Conservation (phyloP, 2,329 filamentous ascomycete species). For the Phaeosphaeria sp. region DNA sequence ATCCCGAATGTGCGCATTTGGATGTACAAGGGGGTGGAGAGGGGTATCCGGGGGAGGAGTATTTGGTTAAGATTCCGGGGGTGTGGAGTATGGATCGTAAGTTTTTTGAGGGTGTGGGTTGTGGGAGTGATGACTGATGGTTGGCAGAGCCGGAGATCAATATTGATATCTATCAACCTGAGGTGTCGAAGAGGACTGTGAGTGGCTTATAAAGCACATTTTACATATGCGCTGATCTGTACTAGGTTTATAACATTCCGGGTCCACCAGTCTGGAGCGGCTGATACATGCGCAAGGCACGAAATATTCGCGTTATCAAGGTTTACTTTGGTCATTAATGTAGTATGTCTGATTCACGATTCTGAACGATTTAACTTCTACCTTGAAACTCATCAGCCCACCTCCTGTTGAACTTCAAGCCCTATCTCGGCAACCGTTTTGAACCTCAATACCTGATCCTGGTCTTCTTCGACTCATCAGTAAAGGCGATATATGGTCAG, state of each 20-base stretch:
- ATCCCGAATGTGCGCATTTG: slow-evolving; percentile 40
- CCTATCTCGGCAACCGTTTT: too few species aligned
- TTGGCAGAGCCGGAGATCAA: slow-evolving; percentile 37
- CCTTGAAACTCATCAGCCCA: too few species aligned
- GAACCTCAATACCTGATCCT: too few species aligned
- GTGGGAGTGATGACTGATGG: background rate
- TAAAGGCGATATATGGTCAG: too few species aligned
- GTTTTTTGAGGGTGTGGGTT: slow-evolving; percentile 12
- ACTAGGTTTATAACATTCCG: slow-evolving; percentile 21
- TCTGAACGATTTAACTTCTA: too few species aligned
- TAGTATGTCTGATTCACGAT: too few species aligned
- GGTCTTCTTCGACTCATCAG: too few species aligned
- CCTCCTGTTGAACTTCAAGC: too few species aligned
- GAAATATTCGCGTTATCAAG: too few species aligned
- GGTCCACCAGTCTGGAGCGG: slow-evolving; percentile 22
- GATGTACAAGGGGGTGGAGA: slow-evolving; percentile 27
- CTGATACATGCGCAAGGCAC: background rate
- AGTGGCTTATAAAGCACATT: slow-evolving; percentile 2
- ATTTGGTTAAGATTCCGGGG: slow-evolving; percentile 37
- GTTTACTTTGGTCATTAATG: too few species aligned
- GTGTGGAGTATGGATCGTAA: slow-evolving; percentile 40
- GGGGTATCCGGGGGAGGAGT: slow-evolving; percentile 22
- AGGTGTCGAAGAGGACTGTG: slow-evolving; percentile 27
- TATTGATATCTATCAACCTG: slow-evolving; percentile 35
- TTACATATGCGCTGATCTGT: background rate